A percentile compares a stretch with the other conserved stretches of the same genome.
These are phyloP conservation scores for Sporothrix brasiliensis DNA, from an alignment of 2,329 filamentous ascomycete species.

Conservation along the genomic window DNA sequence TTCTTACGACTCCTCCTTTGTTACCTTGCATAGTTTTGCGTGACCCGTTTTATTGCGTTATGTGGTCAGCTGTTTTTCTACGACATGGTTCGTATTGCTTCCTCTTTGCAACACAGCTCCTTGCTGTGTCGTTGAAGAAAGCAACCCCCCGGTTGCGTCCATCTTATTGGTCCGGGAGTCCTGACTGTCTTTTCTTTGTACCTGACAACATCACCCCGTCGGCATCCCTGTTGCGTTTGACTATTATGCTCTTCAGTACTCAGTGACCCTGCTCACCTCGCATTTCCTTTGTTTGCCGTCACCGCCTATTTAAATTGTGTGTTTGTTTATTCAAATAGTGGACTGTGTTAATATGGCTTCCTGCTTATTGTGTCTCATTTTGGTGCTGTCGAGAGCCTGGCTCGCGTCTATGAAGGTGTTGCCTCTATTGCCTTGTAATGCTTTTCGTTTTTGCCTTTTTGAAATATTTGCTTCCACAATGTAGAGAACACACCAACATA, in stretches of 20 bases:
- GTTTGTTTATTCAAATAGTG: not conserved
- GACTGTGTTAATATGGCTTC: not conserved
- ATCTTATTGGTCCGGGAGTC: not conserved
- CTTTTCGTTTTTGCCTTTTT: not conserved
- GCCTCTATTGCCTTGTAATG: not conserved
- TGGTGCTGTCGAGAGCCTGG: not conserved
- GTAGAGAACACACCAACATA: not conserved
- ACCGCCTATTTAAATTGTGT: slow-evolving; percentile 19
- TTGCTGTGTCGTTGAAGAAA: slow-evolving; percentile 5
- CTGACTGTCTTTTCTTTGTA: not conserved
- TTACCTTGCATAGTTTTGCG: slow-evolving; percentile 18
- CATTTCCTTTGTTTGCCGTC: slow-evolving; percentile 21
- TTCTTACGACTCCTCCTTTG: not conserved
- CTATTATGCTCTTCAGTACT: not conserved
- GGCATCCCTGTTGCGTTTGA: not conserved
- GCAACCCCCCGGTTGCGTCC: not conserved
- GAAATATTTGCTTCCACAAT: not conserved
- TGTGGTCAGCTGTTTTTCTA: not conserved
- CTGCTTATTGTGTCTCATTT: not conserved
- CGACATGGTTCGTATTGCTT: not conserved
- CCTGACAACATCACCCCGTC: not conserved
- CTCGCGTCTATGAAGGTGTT: slow-evolving; percentile 3
- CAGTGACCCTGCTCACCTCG: not conserved
- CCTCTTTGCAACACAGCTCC: not conserved
- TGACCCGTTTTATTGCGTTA: not conserved